Percentiles rank a stretch among this genome's conserved stretches.
Conservation (phyloP, 208 protist species). For the Acanthamoeba royreba region DNA sequence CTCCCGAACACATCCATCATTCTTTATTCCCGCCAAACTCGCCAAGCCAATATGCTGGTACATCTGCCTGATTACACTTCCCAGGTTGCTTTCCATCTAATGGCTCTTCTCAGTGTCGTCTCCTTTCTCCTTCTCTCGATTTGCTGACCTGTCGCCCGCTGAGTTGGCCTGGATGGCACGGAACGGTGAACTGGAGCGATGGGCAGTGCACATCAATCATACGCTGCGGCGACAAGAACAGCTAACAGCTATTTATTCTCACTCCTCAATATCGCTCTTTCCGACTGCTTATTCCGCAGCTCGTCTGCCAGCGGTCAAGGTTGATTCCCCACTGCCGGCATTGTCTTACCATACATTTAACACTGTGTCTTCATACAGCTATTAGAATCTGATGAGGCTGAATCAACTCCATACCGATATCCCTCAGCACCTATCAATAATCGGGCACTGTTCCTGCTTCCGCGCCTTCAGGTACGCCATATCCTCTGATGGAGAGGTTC, state of each 20-base stretch:
- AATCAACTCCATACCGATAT: no score
- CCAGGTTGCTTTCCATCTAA: background rate
- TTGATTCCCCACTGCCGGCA: background rate
- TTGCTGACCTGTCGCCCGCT: constrained; percentile 44
- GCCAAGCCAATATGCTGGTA: background rate
- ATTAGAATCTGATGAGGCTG: no score
- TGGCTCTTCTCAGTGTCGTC: background rate
- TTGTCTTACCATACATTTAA: background rate
- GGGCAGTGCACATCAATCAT: background rate
- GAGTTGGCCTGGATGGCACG: constrained; percentile 5
- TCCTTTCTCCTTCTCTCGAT: constrained; percentile 42
- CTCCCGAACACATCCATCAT: background rate
- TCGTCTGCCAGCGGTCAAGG: background rate
- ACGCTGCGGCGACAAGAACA: background rate
- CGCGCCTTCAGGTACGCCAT: background rate
- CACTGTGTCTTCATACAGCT: background rate
- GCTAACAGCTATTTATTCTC: background rate
- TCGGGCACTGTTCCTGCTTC: background rate
- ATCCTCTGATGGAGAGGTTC: no score
- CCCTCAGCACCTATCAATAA: background rate
- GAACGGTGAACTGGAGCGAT: background rate
- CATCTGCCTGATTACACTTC: background rate
- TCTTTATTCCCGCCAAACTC: background rate
- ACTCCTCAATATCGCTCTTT: background rate
- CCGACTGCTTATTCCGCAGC: background rate